phyloP scores from a whole-genome alignment of 2,329 filamentous ascomycete species.

The Phialophora macrospora region DNA sequence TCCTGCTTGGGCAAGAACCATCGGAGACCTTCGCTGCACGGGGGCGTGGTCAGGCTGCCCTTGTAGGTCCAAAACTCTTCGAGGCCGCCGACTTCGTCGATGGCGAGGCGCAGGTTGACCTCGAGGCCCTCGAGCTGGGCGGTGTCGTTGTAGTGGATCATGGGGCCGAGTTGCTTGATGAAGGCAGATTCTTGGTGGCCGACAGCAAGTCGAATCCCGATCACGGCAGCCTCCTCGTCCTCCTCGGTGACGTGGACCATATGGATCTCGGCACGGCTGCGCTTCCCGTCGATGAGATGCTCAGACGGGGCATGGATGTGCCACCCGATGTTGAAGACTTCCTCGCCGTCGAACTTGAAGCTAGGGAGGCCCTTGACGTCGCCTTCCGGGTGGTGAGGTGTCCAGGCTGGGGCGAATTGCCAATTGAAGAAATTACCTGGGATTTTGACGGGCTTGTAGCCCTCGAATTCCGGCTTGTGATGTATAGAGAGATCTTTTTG shows the following conservation, averaged over 20 bases:
- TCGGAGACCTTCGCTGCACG: constrained; percentile 62
- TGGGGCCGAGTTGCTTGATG: constrained; percentile 47
- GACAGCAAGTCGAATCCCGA: constrained; percentile 54
- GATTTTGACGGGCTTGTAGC: constrained; percentile 44
- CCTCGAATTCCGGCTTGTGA: constrained; percentile 50
- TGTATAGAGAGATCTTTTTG: constrained; percentile 48
- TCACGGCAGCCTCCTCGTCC: constrained; percentile 52
- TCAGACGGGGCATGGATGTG: constrained; percentile 59
- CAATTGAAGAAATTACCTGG: constrained; percentile 55
- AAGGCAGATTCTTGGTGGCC: constrained; percentile 37
- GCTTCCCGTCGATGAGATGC: constrained; percentile 52
- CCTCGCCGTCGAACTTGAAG: constrained; percentile 54
- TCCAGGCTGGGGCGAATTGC: constrained; percentile 56
- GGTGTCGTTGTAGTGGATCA: constrained; percentile 49
- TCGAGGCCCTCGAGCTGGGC: constrained; percentile 31
- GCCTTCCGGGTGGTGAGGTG: constrained; percentile 45
- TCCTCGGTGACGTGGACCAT: constrained; percentile 54
- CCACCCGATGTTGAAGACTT: constrained; percentile 56
- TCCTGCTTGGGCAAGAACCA: constrained; percentile 51
- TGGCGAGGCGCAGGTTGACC: constrained; percentile 30
- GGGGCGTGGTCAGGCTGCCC: constrained; percentile 67
- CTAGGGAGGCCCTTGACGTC: constrained; percentile 49
- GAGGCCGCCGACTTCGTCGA: constrained; percentile 33
- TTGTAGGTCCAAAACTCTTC: constrained; percentile 56
- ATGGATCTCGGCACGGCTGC: constrained; percentile 54